Conservation (phyloP, 2,329 filamentous ascomycete genomes). For the Tricladium varicosporioides region DNA sequence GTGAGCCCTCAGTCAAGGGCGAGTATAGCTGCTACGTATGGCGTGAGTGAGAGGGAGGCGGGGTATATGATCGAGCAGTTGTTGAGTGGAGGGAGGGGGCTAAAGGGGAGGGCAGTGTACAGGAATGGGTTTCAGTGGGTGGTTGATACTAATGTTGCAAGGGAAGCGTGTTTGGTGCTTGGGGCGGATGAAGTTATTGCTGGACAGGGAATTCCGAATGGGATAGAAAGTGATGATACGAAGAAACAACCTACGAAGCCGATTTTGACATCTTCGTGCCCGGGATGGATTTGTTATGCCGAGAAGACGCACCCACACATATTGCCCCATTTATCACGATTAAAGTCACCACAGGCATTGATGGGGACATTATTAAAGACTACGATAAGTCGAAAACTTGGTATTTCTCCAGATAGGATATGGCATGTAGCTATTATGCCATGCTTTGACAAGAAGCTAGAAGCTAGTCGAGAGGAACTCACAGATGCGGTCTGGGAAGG, state of each 20-base stretch:
- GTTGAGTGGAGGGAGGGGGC: conserved; percentile 65
- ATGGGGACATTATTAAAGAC: conserved; percentile 90
- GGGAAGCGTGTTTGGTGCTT: conserved; percentile 79
- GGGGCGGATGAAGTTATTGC: conserved; percentile 68
- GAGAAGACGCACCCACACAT: conserved; percentile 97
- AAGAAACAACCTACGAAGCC: conserved; percentile 44
- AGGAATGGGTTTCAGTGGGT: conserved; percentile 84
- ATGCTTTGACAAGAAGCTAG: conserved; percentile 98
- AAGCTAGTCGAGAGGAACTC: conserved; percentile 89
- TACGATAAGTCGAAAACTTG: conserved; percentile 68
- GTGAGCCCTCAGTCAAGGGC: conserved; percentile 90
- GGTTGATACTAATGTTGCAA: conserved; percentile 80
- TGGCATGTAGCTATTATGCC: conserved; percentile 98
- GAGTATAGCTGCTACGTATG: conserved; percentile 81
- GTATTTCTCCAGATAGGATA: conserved; percentile 73
- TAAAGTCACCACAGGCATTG: conserved; percentile 93
- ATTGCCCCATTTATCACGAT: conserved; percentile 81
- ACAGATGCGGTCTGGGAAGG: conserved; percentile 74
- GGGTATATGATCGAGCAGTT: conserved; percentile 82
- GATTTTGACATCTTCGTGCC: conserved; percentile 85
- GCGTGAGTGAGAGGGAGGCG: conserved; percentile 69
- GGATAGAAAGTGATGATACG: conserved; percentile 8
- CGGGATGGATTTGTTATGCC: conserved; percentile 98
- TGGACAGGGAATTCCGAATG: conserved; percentile 12
- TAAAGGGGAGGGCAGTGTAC: conserved; percentile 68